Base-by-base conservation (phyloP, 2,329 filamentous ascomycete species). In the Pezicula carpinea region DNA sequence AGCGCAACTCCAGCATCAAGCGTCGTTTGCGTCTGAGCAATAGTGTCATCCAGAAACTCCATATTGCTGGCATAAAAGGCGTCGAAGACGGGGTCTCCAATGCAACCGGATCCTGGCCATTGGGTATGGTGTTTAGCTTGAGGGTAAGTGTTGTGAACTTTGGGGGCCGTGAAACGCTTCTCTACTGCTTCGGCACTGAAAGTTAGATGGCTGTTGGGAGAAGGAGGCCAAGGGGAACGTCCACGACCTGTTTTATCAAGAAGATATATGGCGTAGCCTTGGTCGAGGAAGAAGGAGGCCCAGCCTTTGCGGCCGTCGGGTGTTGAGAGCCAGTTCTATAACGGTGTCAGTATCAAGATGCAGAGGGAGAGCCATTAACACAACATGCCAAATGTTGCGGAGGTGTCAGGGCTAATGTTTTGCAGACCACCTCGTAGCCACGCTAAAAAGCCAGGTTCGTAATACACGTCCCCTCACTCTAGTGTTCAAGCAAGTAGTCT, bases 241-340 rank as follows among this genome's bases (percentile, higher is more conserved):
- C 55, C 54, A 15, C 43, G 46, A 13, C 29, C 44, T 0, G 51
- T 48, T 15, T 49, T 45, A 14, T 56, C 55, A n/a, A 55, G 43
- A 8, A 74, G 56, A 53, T 72, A 74, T 40, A 70, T 61, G 29
- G 61, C 62, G 48, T 71, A 72, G 11, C 71, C 72, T 26, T 66
- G 55, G 8, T 61, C 56, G 13, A 73, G 56, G 48, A 71, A 72
- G 49, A 65, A 68, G 0, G 69, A 69, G 1, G 70, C 69, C 70
- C 69, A 74, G 39, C 71, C 71, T 48, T 61, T 53, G 11, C 67
- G 61, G 32, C 65, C 65, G 48, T 74, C 70, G 4, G 71, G 71
- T 31, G 68, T 74, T 50, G 71, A 71, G 17, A 69, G 58, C 61
- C 63, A 70, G 39, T 67, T 65, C 58, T 62, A 38, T 23, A 8